Conservation (phyloP, 176 grass and related monocot species). For the Pontederia crassipes region DNA sequence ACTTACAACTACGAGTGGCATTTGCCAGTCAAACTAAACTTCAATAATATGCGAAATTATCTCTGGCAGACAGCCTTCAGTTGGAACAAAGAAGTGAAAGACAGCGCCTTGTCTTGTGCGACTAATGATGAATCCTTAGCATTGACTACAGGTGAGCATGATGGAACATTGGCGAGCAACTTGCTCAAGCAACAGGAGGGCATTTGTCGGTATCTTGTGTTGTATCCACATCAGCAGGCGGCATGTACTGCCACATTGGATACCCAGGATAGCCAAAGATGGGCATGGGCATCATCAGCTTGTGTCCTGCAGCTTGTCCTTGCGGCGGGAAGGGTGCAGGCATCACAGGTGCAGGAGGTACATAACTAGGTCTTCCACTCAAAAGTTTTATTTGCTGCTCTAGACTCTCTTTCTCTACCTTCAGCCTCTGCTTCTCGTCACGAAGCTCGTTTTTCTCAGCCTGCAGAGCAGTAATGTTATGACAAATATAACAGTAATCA, state of each 20-base stretch:
- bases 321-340: conserved; percentile 44
- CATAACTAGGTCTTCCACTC: conserved; percentile 34
- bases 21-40: too few relatives aligned
- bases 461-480: conserved; percentile 11
- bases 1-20: too few relatives aligned
- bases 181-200: conserved; percentile 47
- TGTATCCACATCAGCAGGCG: conserved; percentile 56
- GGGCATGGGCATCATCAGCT: conserved; percentile 45
- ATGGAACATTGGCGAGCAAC: background rate
- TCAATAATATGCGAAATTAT: too few relatives aligned
- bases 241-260: conserved; percentile 74
- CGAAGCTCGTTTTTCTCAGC: conserved; percentile 73
- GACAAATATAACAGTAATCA: too few relatives aligned
- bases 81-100: too few relatives aligned
- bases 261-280: conserved; percentile 45
- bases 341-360: conserved; percentile 47
- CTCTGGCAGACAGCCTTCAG: too few relatives aligned
- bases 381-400: conserved; percentile 62
- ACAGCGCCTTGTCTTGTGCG: too few relatives aligned
- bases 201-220: conserved; percentile 49
- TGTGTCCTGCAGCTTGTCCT: conserved; percentile 35
- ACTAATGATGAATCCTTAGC: too few relatives aligned
- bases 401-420: conserved; percentile 49
- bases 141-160: too few relatives aligned
- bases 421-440: conserved; percentile 64